A percentile compares a stretch with the other conserved stretches of the same genome.
These are phyloP conservation scores for Citrus cavaleriei DNA, from an alignment of 345 rosid species.

Conservation along the genomic window DNA sequence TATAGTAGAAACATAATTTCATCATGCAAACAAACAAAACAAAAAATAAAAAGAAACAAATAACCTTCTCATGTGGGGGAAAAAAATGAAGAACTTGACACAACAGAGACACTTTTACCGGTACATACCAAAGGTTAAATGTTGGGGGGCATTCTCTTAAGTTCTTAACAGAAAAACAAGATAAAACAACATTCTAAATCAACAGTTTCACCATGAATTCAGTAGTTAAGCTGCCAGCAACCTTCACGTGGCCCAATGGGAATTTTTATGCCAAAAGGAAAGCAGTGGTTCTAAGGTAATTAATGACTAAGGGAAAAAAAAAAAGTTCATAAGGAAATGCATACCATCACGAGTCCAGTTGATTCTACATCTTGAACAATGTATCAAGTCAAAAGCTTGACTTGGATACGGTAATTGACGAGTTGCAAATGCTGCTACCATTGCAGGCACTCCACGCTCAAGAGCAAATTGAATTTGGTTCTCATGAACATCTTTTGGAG, in stretches of 20 bases:
- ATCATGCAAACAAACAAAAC: not conserved
- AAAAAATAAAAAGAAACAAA: no score
- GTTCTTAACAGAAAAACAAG: not conserved
- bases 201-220: not conserved
- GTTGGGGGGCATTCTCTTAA: not conserved
- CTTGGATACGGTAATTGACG: slow-evolving; percentile 67
- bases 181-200: not conserved
- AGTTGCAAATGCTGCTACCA: slow-evolving; percentile 94
- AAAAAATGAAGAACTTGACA: not conserved
- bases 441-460: slow-evolving; percentile 98
- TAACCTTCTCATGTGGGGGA: not conserved
- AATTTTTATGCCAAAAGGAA: not conserved
- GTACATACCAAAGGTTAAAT: not conserved
- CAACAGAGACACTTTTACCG: not conserved
- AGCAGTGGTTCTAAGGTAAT: not conserved
- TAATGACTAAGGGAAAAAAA: no score
- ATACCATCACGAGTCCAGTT: slow-evolving; percentile 99
- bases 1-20: not conserved
- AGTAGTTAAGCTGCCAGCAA: not conserved
- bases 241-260: not conserved
- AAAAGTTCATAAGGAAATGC: not conserved
- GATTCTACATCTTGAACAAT: slow-evolving; percentile 97
- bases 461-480: slow-evolving; percentile 99
- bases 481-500: slow-evolving; percentile 99
- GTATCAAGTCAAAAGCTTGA: slow-evolving; percentile 95